phyloP scores from a whole-genome alignment of 73 alveolate genomes.

The Paramecium sonneborni region DNA sequence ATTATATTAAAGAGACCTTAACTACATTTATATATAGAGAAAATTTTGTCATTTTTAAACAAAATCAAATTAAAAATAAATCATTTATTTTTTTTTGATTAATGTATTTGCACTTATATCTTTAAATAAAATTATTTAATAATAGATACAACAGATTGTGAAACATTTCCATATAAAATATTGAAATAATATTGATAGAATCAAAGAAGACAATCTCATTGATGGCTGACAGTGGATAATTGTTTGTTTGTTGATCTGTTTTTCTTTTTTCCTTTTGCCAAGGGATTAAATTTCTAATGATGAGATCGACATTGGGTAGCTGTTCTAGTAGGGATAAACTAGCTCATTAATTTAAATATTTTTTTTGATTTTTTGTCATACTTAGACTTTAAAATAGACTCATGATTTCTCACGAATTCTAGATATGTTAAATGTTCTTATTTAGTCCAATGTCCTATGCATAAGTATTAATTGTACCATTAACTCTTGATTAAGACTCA shows the following conservation, averaged over 20 bases:
- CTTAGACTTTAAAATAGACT: conserved; percentile 14
- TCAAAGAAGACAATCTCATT: not conserved
- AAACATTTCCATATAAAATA: not conserved
- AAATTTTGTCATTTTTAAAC: not conserved
- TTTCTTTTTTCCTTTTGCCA: conserved; percentile 46
- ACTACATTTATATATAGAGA: not conserved
- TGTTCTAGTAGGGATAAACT: conserved; percentile 50
- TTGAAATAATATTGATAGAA: not conserved
- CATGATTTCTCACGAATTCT: not conserved
- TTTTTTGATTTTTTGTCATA: conserved; percentile 48
- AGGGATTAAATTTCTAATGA: conserved; percentile 41
- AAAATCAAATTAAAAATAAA: not conserved
- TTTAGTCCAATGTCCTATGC: conserved; percentile 55
- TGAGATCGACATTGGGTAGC: conserved; percentile 56
- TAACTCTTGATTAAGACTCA: conserved; percentile 14
- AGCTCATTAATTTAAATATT: conserved; percentile 40
- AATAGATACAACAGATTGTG: not conserved
- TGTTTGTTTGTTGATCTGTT: not conserved
- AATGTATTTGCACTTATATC: not conserved
- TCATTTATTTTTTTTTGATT: not conserved
- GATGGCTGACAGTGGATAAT: not conserved
- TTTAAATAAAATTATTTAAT: not conserved
- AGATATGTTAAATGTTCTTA: conserved; percentile 40
- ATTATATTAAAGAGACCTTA: not conserved
- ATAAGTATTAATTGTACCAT: not conserved